These are phyloP conservation scores for Elsinoe fawcettii DNA, from an alignment of 2,329 filamentous ascomycete species.

Conservation along the genomic window DNA sequence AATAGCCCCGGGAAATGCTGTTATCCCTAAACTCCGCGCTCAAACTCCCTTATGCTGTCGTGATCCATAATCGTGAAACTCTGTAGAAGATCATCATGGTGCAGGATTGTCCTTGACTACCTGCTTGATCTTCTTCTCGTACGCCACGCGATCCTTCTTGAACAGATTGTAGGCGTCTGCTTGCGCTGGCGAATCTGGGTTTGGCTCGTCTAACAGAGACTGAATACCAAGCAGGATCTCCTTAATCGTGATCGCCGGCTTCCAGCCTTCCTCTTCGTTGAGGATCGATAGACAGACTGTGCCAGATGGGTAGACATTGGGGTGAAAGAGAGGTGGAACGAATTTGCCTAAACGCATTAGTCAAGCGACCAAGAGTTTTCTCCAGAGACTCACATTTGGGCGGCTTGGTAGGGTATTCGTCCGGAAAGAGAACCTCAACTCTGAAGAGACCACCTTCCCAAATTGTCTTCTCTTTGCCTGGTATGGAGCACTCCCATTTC, in stretches of 20 bases:
- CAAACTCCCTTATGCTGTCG: constrained; percentile 4
- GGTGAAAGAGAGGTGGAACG: constrained; percentile 88
- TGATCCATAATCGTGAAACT: constrained; percentile 1
- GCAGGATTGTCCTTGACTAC: constrained; percentile 86
- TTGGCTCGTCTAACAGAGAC: constrained; percentile 90
- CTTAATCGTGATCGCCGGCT: constrained; percentile 96
- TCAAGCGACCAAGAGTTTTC: constrained; percentile 12
- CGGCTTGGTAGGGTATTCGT: constrained; percentile 97
- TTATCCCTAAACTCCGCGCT: constrained; percentile 10
- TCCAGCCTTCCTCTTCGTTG: constrained; percentile 98
- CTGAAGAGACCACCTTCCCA: constrained; percentile 99
- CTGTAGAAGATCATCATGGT: constrained; percentile 39
- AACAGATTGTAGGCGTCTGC: constrained; percentile 96
- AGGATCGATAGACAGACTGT: constrained; percentile 95
- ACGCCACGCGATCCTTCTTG: constrained; percentile 79
- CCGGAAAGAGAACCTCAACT: constrained; percentile 83
- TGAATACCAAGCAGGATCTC: constrained; percentile 95
- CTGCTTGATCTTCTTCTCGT: constrained; percentile 78
- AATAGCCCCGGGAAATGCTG: background rate
- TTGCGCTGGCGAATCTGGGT: constrained; percentile 92
- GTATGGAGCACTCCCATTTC: constrained; percentile 92
- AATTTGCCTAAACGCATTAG: constrained; percentile 68
- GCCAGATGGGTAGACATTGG: constrained; percentile 96
- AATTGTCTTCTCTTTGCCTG: constrained; percentile 91
- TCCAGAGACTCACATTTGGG: constrained; percentile 72